Base-by-base conservation (phyloP, 306 rosid species). In the Glycine latifolia region DNA sequence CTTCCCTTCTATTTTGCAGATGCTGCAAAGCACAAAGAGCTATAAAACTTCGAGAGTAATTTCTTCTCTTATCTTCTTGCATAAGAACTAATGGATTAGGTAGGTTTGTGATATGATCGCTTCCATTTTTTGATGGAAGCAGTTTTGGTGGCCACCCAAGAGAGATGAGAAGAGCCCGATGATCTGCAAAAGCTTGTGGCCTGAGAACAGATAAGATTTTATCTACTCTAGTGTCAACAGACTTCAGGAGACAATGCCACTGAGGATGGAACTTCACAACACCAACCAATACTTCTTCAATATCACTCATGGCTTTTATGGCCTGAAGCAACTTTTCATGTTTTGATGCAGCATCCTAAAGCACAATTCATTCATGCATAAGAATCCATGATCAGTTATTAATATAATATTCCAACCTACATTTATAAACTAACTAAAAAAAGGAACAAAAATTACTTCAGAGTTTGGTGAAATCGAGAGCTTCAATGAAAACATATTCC, bases 81-180 rank as follows among this genome's bases (percentile, higher is more conserved):
- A 92, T 88, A n/a, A 88, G 75, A 79, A 88, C 83, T 62, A 92
- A 79, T 20, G 97, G 94, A 81, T 92, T 89, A 44, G 88, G 91
- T 71, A 89, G 50, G 52, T 77, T 84, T 41, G 80, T 6, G 31
- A 85, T 72, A 75, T 70, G 81, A 39, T 80, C 86, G 10, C 74
- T 84, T 73, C 82, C 88, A 53, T 15, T 67, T 31, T 85, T 80
- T 2, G 89, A 81, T 0, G 79, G 58, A 6, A 88, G 75, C 58
- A 92, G 85, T 82, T 90, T 92, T n/a, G 97, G 97, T 5, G 97
- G 97, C 97, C 97, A 92, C 68, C 97, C 97, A 70, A 92, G 86
- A 84, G 93, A 89, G 79, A 49, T 59, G 1, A 92, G 94, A 86
- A 92, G 85, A 48, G 94, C 90, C 20, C 97, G 89, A 50, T 92